Evolutionary conservation across 805 yeast species (phyloP), one percentile per base, ranked within the genome.

Genomic region (Metschnikowia henanensis): DNA sequence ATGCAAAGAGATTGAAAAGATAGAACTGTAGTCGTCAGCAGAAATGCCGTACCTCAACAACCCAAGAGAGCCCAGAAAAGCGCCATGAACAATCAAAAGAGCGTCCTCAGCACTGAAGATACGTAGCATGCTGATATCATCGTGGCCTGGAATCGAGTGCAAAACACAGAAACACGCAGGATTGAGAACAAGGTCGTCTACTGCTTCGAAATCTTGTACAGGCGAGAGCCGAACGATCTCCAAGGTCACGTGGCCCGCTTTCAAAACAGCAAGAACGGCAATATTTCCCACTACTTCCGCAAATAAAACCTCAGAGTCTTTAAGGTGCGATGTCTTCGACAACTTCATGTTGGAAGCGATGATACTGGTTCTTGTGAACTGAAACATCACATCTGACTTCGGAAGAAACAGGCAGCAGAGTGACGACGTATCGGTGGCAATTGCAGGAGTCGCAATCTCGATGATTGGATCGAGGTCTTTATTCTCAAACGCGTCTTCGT

Each of bases 361-460:
- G 6, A 67, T 43, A 2, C 47, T 34, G 15, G 28, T 39, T 2
- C 61, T 46, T 1, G 67, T 58, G 19, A 68, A 50, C 44, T 70
- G 73, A 4, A 65, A 41, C 9, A 60, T 32, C 3, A 42, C 41
- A 3, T 52, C 57, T 6, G 46, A 41, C 2, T 41, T 50, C 1
- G 42, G 18, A 30, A 56, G 41, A 12, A 37, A 36, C 26, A 49
- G 36, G 3, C 54, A 41, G n/a, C 51, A 37, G 5, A 55, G 22
- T 6, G 70, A 61, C 1, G 45, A 41, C 2, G 39, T 51, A 5
- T 54, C 47, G 9, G 43, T n/a, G 2, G 44, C 37, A 1, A 64
- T 35, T 3, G 40, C 39, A 1, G 59, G 48, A 7, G 46, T 49
- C 15, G 54, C 59, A 4, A 66, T 53, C 39, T 66, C 73, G 2